Evolutionary conservation across 106 monocot genomes (phyloP), one percentile per base, ranked within the genome.

Genomic region (Narthecium ossifragum): DNA sequence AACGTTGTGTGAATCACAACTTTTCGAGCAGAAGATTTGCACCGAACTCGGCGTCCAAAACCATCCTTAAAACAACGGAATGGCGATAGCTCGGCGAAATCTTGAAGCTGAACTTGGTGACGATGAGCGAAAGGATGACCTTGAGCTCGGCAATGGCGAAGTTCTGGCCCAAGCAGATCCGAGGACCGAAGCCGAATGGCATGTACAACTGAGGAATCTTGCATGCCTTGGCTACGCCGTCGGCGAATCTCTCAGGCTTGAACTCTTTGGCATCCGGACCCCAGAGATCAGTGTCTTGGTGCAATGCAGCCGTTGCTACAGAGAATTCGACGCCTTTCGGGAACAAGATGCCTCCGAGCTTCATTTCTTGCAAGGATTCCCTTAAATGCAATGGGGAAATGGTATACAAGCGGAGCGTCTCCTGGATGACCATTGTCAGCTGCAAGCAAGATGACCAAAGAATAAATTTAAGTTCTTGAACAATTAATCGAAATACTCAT

Each of bases 131-230:
- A 17, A 92, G 53, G 43, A 84, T 63, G 20, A 84, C 60, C 68
- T 92, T 92, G 29, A 84, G 17, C 53, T 92, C 84, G 0, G 72
- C 64, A 74, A 92, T 67, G 31, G 87, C 87, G 9, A 92, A 70
- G 29, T 87, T 84, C 60, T 92, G 92, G 12, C 92, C 92, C 0
- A 60, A 26, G 32, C 92, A 92, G 0, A 66, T 73, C 0, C 87
- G 62, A 14, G 68, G 8, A 0, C 92, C 92, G 5, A 61, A 12
- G 4, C 92, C 92, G 20, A 92, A 92, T 0, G 92, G 92, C 5
- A 78, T 57, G 58, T 92, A 92, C 36, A 62, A 68, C 31, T 72
- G 65, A 0, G 86, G 83, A 34, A 36, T 13, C 29, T 63, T 66
- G 69, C 86, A 92, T 4, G 92, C 83, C 25, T 70, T 61, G 0